Conservation (phyloP, 345 rosid species). For the Eucalyptus tenuipes region DNA sequence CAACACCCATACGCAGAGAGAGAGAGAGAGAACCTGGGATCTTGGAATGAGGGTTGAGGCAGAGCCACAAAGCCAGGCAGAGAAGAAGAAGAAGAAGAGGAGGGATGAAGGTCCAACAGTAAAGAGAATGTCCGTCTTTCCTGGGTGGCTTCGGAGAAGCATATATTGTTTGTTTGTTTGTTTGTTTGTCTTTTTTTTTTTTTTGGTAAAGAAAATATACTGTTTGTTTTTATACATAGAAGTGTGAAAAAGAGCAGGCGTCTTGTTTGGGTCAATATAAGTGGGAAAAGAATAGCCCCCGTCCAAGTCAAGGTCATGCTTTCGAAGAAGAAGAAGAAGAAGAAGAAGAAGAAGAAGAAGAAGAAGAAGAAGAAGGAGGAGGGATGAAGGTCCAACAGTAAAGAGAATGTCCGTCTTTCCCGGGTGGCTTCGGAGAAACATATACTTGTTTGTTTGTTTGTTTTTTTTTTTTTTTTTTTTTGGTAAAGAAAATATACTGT, state of each 20-base stretch:
- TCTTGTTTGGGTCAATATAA: too few species aligned
- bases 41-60: neutral
- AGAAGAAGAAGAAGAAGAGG: neutral
- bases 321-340: neutral
- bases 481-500: too few species aligned
- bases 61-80: neutral
- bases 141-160: neutral
- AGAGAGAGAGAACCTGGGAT: neutral
- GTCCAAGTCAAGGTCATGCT: too few species aligned
- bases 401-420: neutral
- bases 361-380: too few species aligned
- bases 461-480: too few species aligned
- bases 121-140: neutral
- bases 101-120: neutral
- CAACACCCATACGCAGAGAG: neutral
- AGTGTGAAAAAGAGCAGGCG: too few species aligned
- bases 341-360: too few species aligned
- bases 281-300: too few species aligned
- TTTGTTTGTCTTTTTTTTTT: too few species aligned
- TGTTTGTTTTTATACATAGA: too few species aligned
- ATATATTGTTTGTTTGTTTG: too few species aligned
- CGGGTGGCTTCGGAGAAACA: neutral
- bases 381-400: neutral
- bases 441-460: neutral
- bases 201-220: too few species aligned